Base-by-base conservation (phyloP, 2,329 filamentous ascomycete genomes). In the Paecilomyces dactylethromorphus region DNA sequence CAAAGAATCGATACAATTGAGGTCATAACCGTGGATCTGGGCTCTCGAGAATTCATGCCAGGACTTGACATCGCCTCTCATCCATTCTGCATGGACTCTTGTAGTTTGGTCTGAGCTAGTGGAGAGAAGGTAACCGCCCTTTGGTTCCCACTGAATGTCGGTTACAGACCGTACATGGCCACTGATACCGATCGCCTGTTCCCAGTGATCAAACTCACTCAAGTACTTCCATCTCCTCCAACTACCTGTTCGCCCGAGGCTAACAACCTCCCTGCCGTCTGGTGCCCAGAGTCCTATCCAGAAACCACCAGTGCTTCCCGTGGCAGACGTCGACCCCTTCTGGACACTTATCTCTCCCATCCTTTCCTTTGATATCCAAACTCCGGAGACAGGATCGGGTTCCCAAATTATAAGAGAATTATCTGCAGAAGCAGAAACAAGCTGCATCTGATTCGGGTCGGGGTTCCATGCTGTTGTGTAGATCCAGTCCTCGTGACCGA, bases 401-500 rank as follows among this genome's bases (percentile, higher is more conserved):
- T 94, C 89, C 94, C 94, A 99, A 57, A 99, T 89, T 0, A 92
- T 87, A 10, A 99, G 80, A 0, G 94, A 97, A 71, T 96, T 97
- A 71, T 99, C 94, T 3, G 94, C 94, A 2, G 94, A 97, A 0
- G 93, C 88, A 1, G 93, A 92, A 3, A 99, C 83, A 8, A 97
- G 83, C 65, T 89, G 90, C 12, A 89, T 79, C 60, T 81, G 84
- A 18, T 79, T 76, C 13, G 75, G 68, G 51, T 78, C 72, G 6
- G 80, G 79, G 60, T 84, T 82, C 92, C 92, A 97, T 57, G 82
- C 81, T 1, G 90, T 87, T 58, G 90, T 95, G 74, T 96, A 97
- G 59, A 99, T 93, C 94, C 94, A 99, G 69, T 99, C 94, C 71
- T 99, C 94, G 69, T 99, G 94, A 8, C 94, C 94, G 2, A 99